Percentiles rank a stretch among this genome's conserved stretches.
Conservation (phyloP, 2,329 filamentous ascomycete species). For the Trichoderma sp. region DNA sequence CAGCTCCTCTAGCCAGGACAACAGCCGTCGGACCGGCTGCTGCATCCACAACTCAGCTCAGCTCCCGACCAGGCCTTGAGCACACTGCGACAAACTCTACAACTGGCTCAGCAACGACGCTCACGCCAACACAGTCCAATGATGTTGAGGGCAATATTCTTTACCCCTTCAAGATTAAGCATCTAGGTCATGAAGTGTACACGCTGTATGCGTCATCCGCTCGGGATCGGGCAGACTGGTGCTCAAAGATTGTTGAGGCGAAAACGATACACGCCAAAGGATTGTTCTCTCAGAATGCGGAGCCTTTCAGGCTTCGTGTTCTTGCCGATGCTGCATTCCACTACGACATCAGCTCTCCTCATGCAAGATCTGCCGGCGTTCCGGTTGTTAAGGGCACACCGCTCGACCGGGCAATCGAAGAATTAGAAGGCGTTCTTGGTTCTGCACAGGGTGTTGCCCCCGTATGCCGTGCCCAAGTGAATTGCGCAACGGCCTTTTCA, state of each 20-base stretch:
- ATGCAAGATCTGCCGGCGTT: constrained; percentile 63
- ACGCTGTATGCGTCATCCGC: constrained; percentile 81
- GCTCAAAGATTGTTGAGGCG: constrained; percentile 86
- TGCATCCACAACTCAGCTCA: constrained; percentile 57
- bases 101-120: constrained; percentile 47
- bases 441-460: constrained; percentile 67
- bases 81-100: constrained; percentile 69
- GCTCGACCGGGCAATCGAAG: constrained; percentile 83
- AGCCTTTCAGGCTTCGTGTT: constrained; percentile 88
- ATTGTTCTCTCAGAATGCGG: constrained; percentile 86
- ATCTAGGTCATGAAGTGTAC: constrained; percentile 90
- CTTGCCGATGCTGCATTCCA: constrained; percentile 91
- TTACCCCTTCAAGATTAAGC: constrained; percentile 94
- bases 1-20: constrained; percentile 58
- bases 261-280: constrained; percentile 92
- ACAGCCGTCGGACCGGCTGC: constrained; percentile 61
- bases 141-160: constrained; percentile 80
- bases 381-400: constrained; percentile 91
- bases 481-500: constrained; percentile 89
- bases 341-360: constrained; percentile 63
- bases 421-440: constrained; percentile 78
- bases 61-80: constrained; percentile 59
- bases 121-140: constrained; percentile 48
- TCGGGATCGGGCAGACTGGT: constrained; percentile 81
- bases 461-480: constrained; percentile 81